Base-by-base conservation (phyloP, 208 protist genomes). In the Trypanosoma grayi region DNA sequence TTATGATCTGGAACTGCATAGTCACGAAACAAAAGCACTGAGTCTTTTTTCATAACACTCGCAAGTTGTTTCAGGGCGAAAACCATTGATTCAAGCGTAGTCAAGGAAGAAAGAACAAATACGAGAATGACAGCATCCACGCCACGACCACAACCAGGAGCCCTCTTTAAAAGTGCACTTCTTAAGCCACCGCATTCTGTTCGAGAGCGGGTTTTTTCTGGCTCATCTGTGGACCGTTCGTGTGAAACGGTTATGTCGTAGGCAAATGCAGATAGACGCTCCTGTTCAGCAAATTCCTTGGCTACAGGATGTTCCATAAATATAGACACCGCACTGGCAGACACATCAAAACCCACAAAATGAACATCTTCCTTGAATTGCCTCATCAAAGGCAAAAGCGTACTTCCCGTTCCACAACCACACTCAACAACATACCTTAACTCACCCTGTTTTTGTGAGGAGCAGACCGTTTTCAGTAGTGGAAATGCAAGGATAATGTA, bases 51-150 rank as follows among this genome's bases (percentile, higher is more conserved):
- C 43, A 95, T 24, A 18, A 81, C 55, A 4, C 34, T 34, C 25
- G 27, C 54, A 34, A 92, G 53, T 28, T 84, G 50, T 20, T 59
- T 61, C 20, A 95, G 20, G 1, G 80, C 73, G 14, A 60, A 50
- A 0, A 83, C 2, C 88, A 95, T 95, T 11, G 59, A 59, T n/a
- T 77, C 45, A 0, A 85, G 50, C 10, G 67, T 66, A 4, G 80
- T 81, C 0, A 95, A 36, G 0, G 88, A 86, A 31, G 75, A 89
- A 24, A 95, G 70, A 14, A 95, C 88, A 82, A 95, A 95, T 10
- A 95, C 63, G 22, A 95, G 70, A 13, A 92, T 55, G 0, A 90
- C 57, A 0, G 60, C 74, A 45, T 92, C 80, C 20, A 75, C 66
- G 11, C 64, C 33, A 10, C 46, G 6, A 28, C 13, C 18, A 8